Evolutionary conservation across 345 rosid species (phyloP).

Genomic region (Stellera chamaejasme): DNA sequence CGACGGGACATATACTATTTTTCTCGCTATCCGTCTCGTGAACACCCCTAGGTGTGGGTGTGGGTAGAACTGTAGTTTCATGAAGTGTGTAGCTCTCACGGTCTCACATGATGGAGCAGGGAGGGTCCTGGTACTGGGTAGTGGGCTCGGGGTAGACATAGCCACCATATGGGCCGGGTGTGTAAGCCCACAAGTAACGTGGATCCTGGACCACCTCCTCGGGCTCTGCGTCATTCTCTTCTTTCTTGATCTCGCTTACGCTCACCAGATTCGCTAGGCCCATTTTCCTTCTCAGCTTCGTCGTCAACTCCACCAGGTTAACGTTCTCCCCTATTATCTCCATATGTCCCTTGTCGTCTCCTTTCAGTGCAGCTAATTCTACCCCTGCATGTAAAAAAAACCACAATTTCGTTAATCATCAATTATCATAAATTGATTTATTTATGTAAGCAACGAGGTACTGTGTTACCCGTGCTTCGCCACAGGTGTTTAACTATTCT

Average conservation of each 20-base stretch:
- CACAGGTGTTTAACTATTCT: too few species aligned
- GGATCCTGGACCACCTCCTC: too few species aligned
- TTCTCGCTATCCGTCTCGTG: too few species aligned
- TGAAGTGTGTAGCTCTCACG: too few species aligned
- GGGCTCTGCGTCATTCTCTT: too few species aligned
- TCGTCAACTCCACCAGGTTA: slow-evolving; percentile 23
- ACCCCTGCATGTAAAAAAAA: slow-evolving; percentile 20
- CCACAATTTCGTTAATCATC: too few species aligned
- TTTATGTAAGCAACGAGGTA: too few species aligned
- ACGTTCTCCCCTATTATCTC: slow-evolving; percentile 42
- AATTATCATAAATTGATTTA: neutral
- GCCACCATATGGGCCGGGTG: neutral
- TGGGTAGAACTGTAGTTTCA: too few species aligned
- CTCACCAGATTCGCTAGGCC: slow-evolving; percentile 35
- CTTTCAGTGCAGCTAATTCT: slow-evolving; percentile 30
- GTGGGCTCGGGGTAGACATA: neutral
- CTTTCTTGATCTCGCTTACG: slow-evolving; percentile 9
- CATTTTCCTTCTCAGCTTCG: slow-evolving; percentile 24
- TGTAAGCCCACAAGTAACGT: neutral
- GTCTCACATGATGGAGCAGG: too few species aligned
- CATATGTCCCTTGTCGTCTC: slow-evolving; percentile 36
- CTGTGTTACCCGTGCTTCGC: too few species aligned
- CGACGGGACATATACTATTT: too few species aligned
- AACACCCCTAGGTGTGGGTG: too few species aligned
- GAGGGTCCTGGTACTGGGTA: neutral